These are phyloP conservation scores for Gymnopilus dilepis DNA, from an alignment of 768 basidiomycete species.

Conservation along the genomic window DNA sequence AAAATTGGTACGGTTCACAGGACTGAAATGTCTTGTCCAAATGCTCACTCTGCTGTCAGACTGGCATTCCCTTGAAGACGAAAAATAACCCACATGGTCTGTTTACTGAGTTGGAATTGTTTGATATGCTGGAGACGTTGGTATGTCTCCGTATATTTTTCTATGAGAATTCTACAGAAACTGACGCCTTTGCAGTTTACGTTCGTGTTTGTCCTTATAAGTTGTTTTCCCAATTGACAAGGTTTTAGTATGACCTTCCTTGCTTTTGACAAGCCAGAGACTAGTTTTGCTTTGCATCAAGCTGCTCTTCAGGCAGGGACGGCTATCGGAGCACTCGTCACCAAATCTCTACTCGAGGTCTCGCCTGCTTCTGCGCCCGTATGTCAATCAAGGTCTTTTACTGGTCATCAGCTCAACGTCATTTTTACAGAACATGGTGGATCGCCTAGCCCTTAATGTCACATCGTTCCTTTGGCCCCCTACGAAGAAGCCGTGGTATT, in stretches of 20 bases:
- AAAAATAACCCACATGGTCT: conserved; percentile 46
- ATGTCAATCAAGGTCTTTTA: not conserved
- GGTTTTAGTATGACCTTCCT: conserved; percentile 17
- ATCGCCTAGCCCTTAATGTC: conserved; percentile 31
- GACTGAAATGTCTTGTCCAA: not conserved
- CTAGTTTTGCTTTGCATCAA: conserved; percentile 13
- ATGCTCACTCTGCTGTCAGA: conserved; percentile 29
- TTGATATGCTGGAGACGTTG: conserved; percentile 44
- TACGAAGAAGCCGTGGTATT: conserved; percentile 37
- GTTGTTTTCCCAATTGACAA: not conserved
- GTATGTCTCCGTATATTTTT: conserved; percentile 28
- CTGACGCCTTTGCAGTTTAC: conserved; percentile 2
- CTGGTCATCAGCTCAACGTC: not conserved
- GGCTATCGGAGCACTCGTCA: conserved; percentile 12
- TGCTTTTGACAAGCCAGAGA: conserved; percentile 8
- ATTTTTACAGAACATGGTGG: conserved; percentile 33
- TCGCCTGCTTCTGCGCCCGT: conserved; percentile 16
- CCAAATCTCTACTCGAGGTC: conserved; percentile 18
- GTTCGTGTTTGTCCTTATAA: conserved; percentile 1
- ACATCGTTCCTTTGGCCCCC: conserved; percentile 34
- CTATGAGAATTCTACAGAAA: not conserved
- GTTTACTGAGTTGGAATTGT: conserved; percentile 53
- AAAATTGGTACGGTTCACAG: conserved; percentile 11
- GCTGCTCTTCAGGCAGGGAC: conserved; percentile 15
- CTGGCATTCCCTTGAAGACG: conserved; percentile 53